phyloP scores from a whole-genome alignment of 148 eudicot genomes.

The Vaccinium darrowii region DNA sequence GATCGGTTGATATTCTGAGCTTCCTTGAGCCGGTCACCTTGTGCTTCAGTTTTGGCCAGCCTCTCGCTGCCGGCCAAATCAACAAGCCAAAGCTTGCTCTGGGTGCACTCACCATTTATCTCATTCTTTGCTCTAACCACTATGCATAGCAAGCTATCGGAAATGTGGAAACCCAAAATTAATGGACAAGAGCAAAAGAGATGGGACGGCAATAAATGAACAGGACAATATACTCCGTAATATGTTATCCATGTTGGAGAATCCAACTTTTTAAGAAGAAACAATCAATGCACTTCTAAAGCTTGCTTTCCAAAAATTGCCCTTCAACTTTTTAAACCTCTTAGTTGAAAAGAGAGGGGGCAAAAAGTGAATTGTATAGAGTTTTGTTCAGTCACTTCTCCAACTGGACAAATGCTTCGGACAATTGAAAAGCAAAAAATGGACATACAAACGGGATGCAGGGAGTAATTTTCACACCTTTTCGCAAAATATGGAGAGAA shows the following conservation, averaged over 20 bases:
- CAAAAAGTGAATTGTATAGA: background rate
- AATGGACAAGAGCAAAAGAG: background rate
- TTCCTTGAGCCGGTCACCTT: slow-evolving; percentile 76
- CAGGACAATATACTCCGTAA: background rate
- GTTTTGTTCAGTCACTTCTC: background rate
- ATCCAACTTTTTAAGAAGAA: background rate
- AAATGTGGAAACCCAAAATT: background rate
- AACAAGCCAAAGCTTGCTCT: slow-evolving; percentile 75
- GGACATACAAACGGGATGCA: background rate
- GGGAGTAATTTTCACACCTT: background rate
- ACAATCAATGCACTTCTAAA: background rate
- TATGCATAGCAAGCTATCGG: slow-evolving; percentile 53
- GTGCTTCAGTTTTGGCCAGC: slow-evolving; percentile 63
- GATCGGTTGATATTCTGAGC: slow-evolving; percentile 75
- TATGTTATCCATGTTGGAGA: background rate
- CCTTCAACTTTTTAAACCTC: background rate
- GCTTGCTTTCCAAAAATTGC: background rate
- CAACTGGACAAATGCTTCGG: background rate
- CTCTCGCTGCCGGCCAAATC: slow-evolving; percentile 87
- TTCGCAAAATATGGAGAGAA: background rate
- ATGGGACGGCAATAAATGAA: background rate
- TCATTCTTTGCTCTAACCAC: slow-evolving; percentile 52
- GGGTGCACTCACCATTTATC: slow-evolving; percentile 60
- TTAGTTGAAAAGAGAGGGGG: background rate
- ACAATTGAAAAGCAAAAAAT: background rate